phyloP scores from a whole-genome alignment of 352 stramenopile genomes.

The Phytophthora nicotianae region DNA sequence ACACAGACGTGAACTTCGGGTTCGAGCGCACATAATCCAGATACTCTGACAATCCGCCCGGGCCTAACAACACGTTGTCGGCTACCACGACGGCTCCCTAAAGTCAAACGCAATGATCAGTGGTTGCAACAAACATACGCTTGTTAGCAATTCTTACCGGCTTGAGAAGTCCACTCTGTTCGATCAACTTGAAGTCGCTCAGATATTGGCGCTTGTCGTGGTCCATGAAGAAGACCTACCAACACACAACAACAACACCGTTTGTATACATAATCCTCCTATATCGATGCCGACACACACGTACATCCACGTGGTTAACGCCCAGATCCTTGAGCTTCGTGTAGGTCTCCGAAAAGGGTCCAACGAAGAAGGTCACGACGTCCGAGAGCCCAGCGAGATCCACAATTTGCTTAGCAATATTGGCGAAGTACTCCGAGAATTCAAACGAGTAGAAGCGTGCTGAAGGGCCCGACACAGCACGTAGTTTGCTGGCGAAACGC shows the following conservation, averaged over 20 bases:
- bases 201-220: conserved; percentile 38
- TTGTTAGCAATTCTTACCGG: conserved; percentile 7
- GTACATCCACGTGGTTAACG: conserved; percentile 33
- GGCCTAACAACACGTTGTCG: conserved; percentile 45
- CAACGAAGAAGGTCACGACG: conserved; percentile 36
- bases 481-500: conserved; percentile 42
- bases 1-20: conserved; percentile 33
- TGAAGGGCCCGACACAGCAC: conserved; percentile 12
- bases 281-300: conserved; percentile 4
- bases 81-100: conserved; percentile 38
- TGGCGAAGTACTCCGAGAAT: conserved; percentile 40
- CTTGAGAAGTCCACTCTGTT: conserved; percentile 34
- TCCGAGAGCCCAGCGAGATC: conserved; percentile 32
- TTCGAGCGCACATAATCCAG: conserved; percentile 40
- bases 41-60: conserved; percentile 28
- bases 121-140: too few relatives aligned
- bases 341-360: conserved; percentile 37
- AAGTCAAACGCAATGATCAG: background rate
- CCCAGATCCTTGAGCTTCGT: conserved; percentile 31
- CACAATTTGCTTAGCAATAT: conserved; percentile 36
- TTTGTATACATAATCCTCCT: background rate
- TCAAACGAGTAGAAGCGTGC: conserved; percentile 55
- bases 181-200: conserved; percentile 38
- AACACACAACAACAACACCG: conserved; percentile 1
- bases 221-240: conserved; percentile 45